Conservation (phyloP, 495 filamentous ascomycete species). For the Aspergillus bridgeri region DNA sequence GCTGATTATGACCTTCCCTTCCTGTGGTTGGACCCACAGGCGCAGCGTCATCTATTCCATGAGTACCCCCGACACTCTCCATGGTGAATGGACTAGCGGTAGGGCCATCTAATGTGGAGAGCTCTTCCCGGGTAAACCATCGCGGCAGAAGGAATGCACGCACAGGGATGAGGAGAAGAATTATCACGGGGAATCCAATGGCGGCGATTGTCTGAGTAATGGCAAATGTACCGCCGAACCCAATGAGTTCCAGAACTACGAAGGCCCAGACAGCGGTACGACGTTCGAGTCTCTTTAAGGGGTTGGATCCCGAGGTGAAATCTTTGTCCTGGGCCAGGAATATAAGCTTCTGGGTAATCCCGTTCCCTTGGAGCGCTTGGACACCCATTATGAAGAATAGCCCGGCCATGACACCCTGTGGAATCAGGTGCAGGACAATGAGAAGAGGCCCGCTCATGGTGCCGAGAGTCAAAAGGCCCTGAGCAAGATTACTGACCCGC, state of each 20-base stretch:
- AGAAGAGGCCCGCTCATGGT: slow-evolving; percentile 88
- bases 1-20: not conserved
- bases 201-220: slow-evolving; percentile 94
- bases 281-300: slow-evolving; percentile 59
- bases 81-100: slow-evolving; percentile 84
- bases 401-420: slow-evolving; percentile 81
- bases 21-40: not conserved
- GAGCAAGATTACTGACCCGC: slow-evolving; percentile 78
- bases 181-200: slow-evolving; percentile 89
- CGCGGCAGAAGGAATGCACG: slow-evolving; percentile 69
- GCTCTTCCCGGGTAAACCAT: slow-evolving; percentile 65
- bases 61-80: slow-evolving; percentile 75
- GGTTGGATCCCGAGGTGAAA: slow-evolving; percentile 62
- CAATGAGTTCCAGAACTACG: slow-evolving; percentile 70
- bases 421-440: slow-evolving; percentile 77
- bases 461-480: slow-evolving; percentile 78
- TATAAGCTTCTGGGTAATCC: slow-evolving; percentile 76
- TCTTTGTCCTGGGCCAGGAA: slow-evolving; percentile 67
- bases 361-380: slow-evolving; percentile 76
- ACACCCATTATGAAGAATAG: slow-evolving; percentile 95
- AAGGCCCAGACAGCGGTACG: slow-evolving; percentile 70
- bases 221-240: slow-evolving; percentile 86
- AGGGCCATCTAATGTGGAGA: slow-evolving; percentile 69
- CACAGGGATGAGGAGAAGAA: slow-evolving; percentile 74
- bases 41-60: slow-evolving; percentile 38